These are phyloP conservation scores for Leptographium wingfieldii DNA, from an alignment of 2,329 filamentous ascomycete genomes.

Conservation along the genomic window DNA sequence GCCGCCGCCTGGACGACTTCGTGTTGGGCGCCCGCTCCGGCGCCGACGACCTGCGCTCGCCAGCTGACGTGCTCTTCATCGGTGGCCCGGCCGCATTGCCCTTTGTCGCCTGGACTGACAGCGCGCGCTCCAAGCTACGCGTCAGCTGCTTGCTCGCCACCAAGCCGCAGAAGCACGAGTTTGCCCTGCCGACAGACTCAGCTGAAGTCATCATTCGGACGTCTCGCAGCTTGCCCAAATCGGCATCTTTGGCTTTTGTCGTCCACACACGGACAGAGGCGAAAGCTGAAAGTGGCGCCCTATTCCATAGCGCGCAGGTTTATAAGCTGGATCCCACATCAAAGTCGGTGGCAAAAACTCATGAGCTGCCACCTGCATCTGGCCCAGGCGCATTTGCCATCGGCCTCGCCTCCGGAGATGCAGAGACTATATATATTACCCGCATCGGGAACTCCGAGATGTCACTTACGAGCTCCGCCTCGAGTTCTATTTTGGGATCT, in stretches of 20 bases:
- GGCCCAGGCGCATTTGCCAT: slow-evolving; percentile 62
- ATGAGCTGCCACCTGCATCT: slow-evolving; percentile 59
- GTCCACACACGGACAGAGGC: slow-evolving; percentile 62
- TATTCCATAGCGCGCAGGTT: slow-evolving; percentile 48
- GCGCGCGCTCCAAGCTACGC: slow-evolving; percentile 46
- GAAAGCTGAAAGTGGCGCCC: slow-evolving; percentile 50
- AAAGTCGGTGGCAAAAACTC: slow-evolving; percentile 59
- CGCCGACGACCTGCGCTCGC: background rate
- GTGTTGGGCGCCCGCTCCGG: slow-evolving; percentile 45
- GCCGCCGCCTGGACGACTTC: slow-evolving; percentile 59
- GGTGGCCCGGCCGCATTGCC: slow-evolving; percentile 60
- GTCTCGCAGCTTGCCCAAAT: background rate
- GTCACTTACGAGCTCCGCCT: slow-evolving; percentile 60
- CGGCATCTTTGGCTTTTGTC: slow-evolving; percentile 66
- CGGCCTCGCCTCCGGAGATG: slow-evolving; percentile 61
- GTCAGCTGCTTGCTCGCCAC: slow-evolving; percentile 60
- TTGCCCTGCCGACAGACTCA: slow-evolving; percentile 9
- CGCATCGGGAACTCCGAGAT: slow-evolving; percentile 66
- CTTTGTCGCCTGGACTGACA: slow-evolving; percentile 64
- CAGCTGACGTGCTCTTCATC: slow-evolving; percentile 55
- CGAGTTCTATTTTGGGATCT: slow-evolving; percentile 60
- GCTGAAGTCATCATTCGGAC: slow-evolving; percentile 5
- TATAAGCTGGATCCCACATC: slow-evolving; percentile 69
- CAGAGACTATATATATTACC: slow-evolving; percentile 65
- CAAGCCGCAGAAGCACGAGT: slow-evolving; percentile 31